These are phyloP conservation scores for Sequoia sempervirens DNA, from an alignment of 75 land plant species.

Conservation along the genomic window DNA sequence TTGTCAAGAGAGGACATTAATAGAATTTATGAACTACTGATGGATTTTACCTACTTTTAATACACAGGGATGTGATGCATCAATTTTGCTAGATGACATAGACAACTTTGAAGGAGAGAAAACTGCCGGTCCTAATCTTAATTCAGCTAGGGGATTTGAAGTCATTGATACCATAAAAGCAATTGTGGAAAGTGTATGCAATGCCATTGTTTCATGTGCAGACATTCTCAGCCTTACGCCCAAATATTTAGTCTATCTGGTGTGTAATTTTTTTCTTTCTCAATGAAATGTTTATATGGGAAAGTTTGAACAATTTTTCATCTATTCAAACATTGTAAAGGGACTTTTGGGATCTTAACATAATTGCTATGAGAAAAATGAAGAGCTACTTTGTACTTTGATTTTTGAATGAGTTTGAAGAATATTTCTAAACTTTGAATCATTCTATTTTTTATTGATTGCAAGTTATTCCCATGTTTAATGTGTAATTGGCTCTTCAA, in stretches of 20 bases:
- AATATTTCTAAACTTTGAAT: no score
- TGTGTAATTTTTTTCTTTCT: background rate
- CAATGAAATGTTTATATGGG: no score
- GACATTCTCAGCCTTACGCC: constrained; percentile 16
- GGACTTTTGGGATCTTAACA: no score
- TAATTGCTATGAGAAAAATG: no score
- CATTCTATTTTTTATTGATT: no score
- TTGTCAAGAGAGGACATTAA: no score
- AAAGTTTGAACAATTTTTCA: no score
- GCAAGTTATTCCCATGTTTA: no score
- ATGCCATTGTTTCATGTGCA: constrained; percentile 11
- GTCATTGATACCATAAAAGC: constrained; percentile 13
- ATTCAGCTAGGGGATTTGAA: constrained; percentile 12
- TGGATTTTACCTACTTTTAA: background rate
- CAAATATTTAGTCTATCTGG: background rate
- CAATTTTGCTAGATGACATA: constrained; percentile 19
- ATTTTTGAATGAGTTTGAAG: no score
- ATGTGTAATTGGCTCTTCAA: no score
- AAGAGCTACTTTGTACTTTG: no score
- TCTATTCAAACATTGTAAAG: no score
- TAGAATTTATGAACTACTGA: background rate
- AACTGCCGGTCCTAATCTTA: constrained; percentile 10
- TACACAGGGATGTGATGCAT: constrained; percentile 17
- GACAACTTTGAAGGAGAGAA: constrained; percentile 10
- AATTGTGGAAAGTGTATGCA: constrained; percentile 7